Conservation (phyloP, 192 early-diverging fungal genomes). For the Thamnidium elegans region DNA sequence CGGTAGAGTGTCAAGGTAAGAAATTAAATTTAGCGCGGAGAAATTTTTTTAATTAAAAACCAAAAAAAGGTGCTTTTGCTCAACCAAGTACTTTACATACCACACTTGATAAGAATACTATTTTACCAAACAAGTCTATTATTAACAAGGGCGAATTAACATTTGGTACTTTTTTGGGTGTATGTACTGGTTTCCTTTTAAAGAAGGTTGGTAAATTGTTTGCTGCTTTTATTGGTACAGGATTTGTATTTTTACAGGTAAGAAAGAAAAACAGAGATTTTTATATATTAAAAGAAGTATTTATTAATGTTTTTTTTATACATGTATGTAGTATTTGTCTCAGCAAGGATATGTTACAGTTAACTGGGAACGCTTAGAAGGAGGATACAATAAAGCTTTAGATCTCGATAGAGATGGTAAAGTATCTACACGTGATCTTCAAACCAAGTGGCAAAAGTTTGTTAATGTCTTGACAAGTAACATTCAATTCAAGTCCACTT, state of each 20-base stretch:
- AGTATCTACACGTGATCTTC: conserved; percentile 35
- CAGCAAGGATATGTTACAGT: conserved; percentile 42
- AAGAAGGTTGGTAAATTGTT: conserved; percentile 51
- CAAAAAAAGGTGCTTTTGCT: not conserved
- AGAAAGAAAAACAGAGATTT: not conserved
- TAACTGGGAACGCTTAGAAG: conserved; percentile 42
- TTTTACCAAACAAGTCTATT: conserved; percentile 15
- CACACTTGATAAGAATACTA: not conserved
- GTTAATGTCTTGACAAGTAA: conserved; percentile 43
- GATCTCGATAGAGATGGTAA: conserved; percentile 44
- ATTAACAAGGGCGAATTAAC: conserved; percentile 41
- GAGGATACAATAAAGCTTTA: conserved; percentile 19
- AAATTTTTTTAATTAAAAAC: not conserved
- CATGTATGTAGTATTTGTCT: conserved; percentile 27
- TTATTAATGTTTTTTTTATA: not conserved
- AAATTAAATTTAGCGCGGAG: no score
- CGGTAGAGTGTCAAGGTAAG: conserved; percentile 20
- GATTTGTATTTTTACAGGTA: conserved; percentile 46
- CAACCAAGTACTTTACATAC: not conserved
- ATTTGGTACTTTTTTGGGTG: conserved; percentile 46
- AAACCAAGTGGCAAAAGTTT: conserved; percentile 33
- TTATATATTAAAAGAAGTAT: not conserved
- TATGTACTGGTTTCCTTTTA: conserved; percentile 48
- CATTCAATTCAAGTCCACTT: conserved; percentile 53
- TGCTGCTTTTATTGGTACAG: conserved; percentile 41